phyloP scores from a whole-genome alignment of 176 grass and related monocot genomes.

The Oryza australiensis region DNA sequence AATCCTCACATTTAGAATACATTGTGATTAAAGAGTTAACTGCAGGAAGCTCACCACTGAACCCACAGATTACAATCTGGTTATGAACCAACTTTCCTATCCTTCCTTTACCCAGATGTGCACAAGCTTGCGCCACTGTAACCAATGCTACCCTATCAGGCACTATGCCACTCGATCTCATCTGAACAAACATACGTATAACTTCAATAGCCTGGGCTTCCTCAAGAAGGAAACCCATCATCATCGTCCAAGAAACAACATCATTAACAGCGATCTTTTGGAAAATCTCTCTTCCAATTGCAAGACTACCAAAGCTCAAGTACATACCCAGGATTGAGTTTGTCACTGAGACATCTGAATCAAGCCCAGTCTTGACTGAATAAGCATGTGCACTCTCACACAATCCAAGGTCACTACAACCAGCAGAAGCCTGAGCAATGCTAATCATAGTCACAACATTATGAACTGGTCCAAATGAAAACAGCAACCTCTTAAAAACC shows the following conservation, averaged over 20 bases:
- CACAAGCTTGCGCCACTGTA: conserved; percentile 57
- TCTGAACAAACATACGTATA: conserved; percentile 53
- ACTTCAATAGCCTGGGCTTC: conserved; percentile 42
- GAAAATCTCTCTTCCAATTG: conserved; percentile 50
- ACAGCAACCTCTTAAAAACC: conserved; percentile 48
- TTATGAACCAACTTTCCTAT: conserved; percentile 58
- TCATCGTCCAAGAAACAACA: conserved; percentile 67
- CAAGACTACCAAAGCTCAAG: conserved; percentile 44
- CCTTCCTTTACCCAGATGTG: conserved; percentile 52
- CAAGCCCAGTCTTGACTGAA: conserved; percentile 54
- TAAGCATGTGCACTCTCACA: conserved; percentile 62
- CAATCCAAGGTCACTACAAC: conserved; percentile 45
- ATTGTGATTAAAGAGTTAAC: conserved; percentile 70
- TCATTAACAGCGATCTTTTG: conserved; percentile 43
- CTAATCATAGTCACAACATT: conserved; percentile 56
- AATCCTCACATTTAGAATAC: conserved; percentile 67
- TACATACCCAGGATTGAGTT: conserved; percentile 76
- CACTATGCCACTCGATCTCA: conserved; percentile 55
- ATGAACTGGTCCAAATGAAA: conserved; percentile 35
- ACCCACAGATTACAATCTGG: conserved; percentile 49
- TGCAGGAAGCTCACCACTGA: conserved; percentile 45
- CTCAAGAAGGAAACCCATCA: conserved; percentile 70
- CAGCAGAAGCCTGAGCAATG: conserved; percentile 45
- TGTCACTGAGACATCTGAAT: conserved; percentile 47
- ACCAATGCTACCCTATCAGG: conserved; percentile 66